phyloP scores from a whole-genome alignment of 805 yeast genomes.

The Candida loeiensis region DNA sequence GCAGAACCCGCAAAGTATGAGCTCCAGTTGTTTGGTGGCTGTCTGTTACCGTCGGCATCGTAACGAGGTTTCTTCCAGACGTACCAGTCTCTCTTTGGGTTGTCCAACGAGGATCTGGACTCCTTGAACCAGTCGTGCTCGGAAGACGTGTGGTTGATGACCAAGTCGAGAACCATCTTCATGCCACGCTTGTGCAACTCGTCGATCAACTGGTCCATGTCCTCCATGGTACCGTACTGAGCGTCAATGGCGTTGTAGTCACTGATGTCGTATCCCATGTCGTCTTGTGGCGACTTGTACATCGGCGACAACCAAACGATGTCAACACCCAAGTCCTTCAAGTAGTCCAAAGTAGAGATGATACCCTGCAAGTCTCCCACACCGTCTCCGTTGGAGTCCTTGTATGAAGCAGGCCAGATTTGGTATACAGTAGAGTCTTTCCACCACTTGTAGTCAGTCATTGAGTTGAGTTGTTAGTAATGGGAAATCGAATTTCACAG shows the following conservation, averaged over 20 bases:
- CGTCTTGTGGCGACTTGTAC: constrained; percentile 57
- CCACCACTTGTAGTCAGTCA: constrained; percentile 45
- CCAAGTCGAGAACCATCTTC: constrained; percentile 53
- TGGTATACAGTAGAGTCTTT: constrained; percentile 55
- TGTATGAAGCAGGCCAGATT: constrained; percentile 59
- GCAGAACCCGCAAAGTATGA: constrained; percentile 53
- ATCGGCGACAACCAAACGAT: constrained; percentile 57
- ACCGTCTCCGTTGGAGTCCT: constrained; percentile 59
- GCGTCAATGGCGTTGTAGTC: constrained; percentile 52
- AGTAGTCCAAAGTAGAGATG: constrained; percentile 47
- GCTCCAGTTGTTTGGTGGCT: constrained; percentile 57
- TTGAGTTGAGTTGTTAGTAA: constrained; percentile 3
- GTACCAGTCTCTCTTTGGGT: constrained; percentile 61
- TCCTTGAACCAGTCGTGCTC: constrained; percentile 59
- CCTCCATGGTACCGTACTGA: constrained; percentile 52
- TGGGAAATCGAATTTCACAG: not conserved
- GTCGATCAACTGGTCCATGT: constrained; percentile 46
- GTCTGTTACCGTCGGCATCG: constrained; percentile 47
- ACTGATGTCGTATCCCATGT: constrained; percentile 61
- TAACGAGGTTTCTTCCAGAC: constrained; percentile 51
- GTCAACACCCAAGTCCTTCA: constrained; percentile 48
- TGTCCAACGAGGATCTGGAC: constrained; percentile 46
- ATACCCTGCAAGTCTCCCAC: constrained; percentile 57
- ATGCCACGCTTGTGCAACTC: constrained; percentile 48
- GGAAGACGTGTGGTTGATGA: constrained; percentile 54